Base-by-base conservation (phyloP, 805 yeast species). In the Zygotorulaspora florentina region DNA sequence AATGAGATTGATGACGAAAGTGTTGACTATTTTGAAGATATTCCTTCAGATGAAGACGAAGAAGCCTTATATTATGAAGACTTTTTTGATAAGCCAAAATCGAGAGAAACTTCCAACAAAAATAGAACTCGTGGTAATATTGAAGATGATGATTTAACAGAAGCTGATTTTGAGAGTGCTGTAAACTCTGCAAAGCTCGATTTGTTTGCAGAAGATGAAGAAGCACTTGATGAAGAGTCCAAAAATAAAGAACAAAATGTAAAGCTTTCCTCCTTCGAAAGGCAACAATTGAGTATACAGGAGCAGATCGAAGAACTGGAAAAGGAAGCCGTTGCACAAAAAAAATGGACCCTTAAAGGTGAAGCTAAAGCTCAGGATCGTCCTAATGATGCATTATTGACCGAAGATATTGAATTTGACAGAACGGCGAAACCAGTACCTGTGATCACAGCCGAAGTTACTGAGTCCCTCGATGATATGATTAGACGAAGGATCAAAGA, bases 341-440 rank as follows among this genome's bases (percentile, higher is more conserved):
- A 93, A 70, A 81, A 81, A 58, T 91, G 99, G 99, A 81, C 96
- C 7, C 75, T 91, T 79, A 85, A 82, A 57, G 99, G 99, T 68
- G 99, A 93, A 68, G 89, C 87, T 1, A 76, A 77, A 47, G 86
- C 89, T 1, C 80, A 76, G 51, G 85, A 83, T 54, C 76, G 99
- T 61, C 96, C 95, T 7, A 72, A 73, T 36, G 96, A 93, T 69
- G 83, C 97, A 1, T 71, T 93, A 33, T 66, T 93, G 46, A 83
- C 82, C 35, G 96, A 86, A 57, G 88, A 77, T 35, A 70, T 91
- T 43, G 95, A 89, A 54, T 93, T 91, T 59, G 99, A 91, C 57
- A 78, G 98, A 59, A 87, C 89, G 6, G 81, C 96, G 8, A 91
- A 91, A 58, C 96, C 99, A 0, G 97, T 89, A 3, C 99, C 99